Percentiles rank a stretch among this genome's conserved stretches.
Evolutionary conservation across 1,284 basidiomycete genomes (phyloP).

Genomic region (Farysia itapuensis): DNA sequence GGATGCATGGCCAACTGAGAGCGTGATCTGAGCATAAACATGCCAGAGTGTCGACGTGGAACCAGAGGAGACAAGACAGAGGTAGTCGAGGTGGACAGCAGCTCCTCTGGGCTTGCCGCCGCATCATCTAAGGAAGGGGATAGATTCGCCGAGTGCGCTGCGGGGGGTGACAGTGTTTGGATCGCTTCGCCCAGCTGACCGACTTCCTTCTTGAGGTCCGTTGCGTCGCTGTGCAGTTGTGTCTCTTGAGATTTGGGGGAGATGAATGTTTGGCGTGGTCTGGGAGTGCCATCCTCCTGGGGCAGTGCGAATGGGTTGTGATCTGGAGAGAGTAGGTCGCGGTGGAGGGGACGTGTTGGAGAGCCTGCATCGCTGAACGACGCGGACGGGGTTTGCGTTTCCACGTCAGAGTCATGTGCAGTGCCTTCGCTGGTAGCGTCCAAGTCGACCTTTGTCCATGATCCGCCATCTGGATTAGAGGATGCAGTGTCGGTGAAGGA

Average conservation of each 20-base stretch:
- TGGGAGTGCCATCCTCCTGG: not conserved
- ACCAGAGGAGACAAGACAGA: slow-evolving; percentile 11
- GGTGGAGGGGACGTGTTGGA: too few species aligned
- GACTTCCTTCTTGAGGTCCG: too few species aligned
- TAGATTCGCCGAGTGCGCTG: not conserved
- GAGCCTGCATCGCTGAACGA: not conserved
- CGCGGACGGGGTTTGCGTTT: not conserved
- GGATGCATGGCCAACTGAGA: slow-evolving; percentile 43
- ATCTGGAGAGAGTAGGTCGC: not conserved
- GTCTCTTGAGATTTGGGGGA: not conserved
- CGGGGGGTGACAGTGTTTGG: too few species aligned
- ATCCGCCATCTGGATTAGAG: not conserved
- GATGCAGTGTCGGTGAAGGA: not conserved
- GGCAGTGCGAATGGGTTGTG: not conserved
- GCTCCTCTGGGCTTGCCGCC: slow-evolving; percentile 26
- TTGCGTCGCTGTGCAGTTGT: not conserved
- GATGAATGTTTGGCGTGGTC: too few species aligned
- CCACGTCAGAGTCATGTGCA: not conserved
- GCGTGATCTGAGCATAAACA: slow-evolving; percentile 42
- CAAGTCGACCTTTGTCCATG: too few species aligned
- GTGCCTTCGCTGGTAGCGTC: not conserved
- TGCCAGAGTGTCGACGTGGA: slow-evolving; percentile 44
- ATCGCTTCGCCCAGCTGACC: too few species aligned
- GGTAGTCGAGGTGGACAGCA: slow-evolving; percentile 9
- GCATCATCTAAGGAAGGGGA: not conserved